Conservation (phyloP, 1,139 yeast species). For the Nakaseomyces bracarensis region DNA sequence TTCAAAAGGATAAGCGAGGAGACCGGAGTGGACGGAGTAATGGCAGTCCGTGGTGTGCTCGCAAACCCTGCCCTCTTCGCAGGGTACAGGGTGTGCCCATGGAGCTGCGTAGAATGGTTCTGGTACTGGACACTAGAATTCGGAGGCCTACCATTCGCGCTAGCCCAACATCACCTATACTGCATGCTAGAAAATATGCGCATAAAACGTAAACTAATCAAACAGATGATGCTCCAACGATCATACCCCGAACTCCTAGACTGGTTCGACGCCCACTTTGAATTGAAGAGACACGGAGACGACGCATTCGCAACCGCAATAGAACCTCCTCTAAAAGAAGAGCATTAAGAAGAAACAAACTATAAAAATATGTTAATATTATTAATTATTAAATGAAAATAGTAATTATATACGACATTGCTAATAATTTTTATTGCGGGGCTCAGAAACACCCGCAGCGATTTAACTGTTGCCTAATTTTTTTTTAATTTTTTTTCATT, state of each 20-base stretch:
- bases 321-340: constrained; percentile 38
- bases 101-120: constrained; percentile 82
- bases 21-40: constrained; percentile 84
- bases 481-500: no score
- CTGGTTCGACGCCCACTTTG: constrained; percentile 70
- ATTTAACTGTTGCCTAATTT: no score
- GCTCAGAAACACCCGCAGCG: no score
- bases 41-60: constrained; percentile 89
- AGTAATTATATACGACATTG: no score
- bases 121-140: constrained; percentile 71
- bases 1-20: constrained; percentile 48
- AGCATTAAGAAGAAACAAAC: no score
- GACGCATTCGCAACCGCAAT: constrained; percentile 54
- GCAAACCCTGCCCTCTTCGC: constrained; percentile 82
- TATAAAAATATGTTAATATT: no score
- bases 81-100: constrained; percentile 67
- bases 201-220: constrained; percentile 46
- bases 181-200: constrained; percentile 66
- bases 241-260: constrained; percentile 60
- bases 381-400: no score
- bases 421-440: background rate
- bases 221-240: constrained; percentile 55
- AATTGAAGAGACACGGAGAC: constrained; percentile 58
- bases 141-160: constrained; percentile 69
- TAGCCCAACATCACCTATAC: constrained; percentile 78